phyloP scores from a whole-genome alignment of 1,284 basidiomycete species.

The Violaceomyces palustris region DNA sequence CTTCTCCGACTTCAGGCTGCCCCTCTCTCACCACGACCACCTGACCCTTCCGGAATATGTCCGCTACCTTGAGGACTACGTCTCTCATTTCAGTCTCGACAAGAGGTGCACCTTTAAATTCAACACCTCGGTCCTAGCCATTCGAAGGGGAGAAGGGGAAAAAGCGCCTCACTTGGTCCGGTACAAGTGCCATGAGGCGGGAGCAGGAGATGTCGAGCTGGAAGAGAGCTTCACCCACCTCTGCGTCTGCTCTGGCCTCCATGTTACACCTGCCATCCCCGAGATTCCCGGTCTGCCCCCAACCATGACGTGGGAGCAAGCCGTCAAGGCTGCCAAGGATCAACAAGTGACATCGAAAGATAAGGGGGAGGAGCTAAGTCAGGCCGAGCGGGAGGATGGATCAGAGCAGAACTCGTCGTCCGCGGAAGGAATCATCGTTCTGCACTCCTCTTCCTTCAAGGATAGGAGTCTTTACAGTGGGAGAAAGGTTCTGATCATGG shows the following conservation, averaged over 20 bases:
- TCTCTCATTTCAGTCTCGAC: constrained; percentile 56
- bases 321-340: constrained; percentile 12
- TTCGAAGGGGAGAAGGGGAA: constrained; percentile 1
- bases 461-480: constrained; percentile 32
- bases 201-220: constrained; percentile 1
- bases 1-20: constrained; percentile 64
- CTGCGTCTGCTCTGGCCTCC: constrained; percentile 36
- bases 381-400: background rate
- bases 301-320: constrained; percentile 15
- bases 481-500: constrained; percentile 34
- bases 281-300: constrained; percentile 31
- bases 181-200: too few relatives aligned
- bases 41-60: constrained; percentile 62
- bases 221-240: constrained; percentile 27
- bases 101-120: constrained; percentile 36
- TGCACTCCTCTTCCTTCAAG: constrained; percentile 40
- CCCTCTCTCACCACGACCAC: constrained; percentile 60
- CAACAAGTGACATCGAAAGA: constrained; percentile 1
- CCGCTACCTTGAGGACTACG: constrained; percentile 61
- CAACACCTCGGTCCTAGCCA: constrained; percentile 10
- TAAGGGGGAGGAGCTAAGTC: background rate
- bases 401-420: constrained; percentile 1
- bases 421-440: constrained; percentile 29
- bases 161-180: constrained; percentile 4
- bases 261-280: constrained; percentile 31